These are phyloP conservation scores for Diaporthe longicolla DNA, from an alignment of 2,329 filamentous ascomycete genomes.

Conservation along the genomic window DNA sequence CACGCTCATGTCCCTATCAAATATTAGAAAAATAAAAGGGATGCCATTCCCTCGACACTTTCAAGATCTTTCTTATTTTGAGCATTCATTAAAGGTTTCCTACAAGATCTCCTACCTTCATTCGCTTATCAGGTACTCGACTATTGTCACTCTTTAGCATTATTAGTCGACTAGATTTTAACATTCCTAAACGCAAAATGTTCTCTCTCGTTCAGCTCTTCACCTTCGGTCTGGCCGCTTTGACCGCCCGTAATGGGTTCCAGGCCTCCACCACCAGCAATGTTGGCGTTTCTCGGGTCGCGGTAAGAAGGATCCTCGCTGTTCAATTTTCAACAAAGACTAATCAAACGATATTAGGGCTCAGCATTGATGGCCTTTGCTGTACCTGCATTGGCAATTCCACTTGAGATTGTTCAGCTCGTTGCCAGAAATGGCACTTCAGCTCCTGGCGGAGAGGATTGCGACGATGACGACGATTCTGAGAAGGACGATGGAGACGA, in stretches of 20 bases:
- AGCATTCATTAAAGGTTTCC: neutral
- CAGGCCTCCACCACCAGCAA: conserved; percentile 5
- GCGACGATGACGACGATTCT: no score
- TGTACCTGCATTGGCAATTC: conserved; percentile 4
- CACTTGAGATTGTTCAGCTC: neutral
- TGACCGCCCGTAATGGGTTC: neutral
- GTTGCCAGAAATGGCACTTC: no score
- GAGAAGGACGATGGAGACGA: no score
- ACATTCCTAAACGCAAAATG: neutral
- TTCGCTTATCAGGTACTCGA: neutral
- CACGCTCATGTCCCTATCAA: neutral
- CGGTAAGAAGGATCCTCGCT: neutral
- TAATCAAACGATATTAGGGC: neutral
- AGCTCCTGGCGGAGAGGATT: no score
- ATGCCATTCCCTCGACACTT: neutral
- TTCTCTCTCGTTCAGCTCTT: conserved; percentile 21
- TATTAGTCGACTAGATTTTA: neutral
- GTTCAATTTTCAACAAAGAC: no score
- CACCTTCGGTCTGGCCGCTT: conserved; percentile 8
- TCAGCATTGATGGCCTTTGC: conserved; percentile 4
- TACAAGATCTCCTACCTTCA: neutral
- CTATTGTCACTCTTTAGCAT: conserved; percentile 19
- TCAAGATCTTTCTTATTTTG: no score
- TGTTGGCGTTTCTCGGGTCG: neutral
- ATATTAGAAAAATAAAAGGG: conserved; percentile 1